Evolutionary conservation across 257 asterid genomes (phyloP), one percentile per base, ranked within the genome.

Genomic region (Solanum appendiculatum): DNA sequence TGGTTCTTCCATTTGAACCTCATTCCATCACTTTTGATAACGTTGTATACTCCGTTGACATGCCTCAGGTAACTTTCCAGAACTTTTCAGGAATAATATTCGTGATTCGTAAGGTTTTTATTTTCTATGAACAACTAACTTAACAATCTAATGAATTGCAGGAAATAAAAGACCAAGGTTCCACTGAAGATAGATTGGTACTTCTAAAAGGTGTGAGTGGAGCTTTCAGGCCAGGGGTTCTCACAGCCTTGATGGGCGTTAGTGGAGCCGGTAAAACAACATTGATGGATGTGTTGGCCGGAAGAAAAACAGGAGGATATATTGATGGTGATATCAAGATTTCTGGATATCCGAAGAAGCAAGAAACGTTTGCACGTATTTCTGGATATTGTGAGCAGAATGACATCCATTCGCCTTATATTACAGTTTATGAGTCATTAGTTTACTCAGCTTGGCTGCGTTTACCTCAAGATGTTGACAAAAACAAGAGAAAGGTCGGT

Each of bases 1-100:
- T 95, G 98, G 91, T 96, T 88, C 98, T 96, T 90, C 99, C 98
- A 46, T 96, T 95, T 70, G 98, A 93, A 86, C 98, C 99, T 0
- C 98, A 96, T 88, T 94, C 95, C 25, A 90, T 96, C 84, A 94
- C 98, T 7, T 96, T 96, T 58, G 97, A 95, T 23, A 91, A 95
- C 18, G 21, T 96, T 39, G 84, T 73, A 86, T 96, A 96, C 84
- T 94, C 98, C 0, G 99, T 96, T 5, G 99, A 95, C 91, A 96
- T 96, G 99, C 99, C 99, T 80, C 87, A 88, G 78, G 98, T 94
- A 88, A 39, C 91, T 88, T 40, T 5, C 51, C 40, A 14, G 78
- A 84, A 37, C 18, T 12, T 66, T 48, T 33, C 13, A 12, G 1
- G 4, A 36, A n/a, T 20, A 46, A 1, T 77, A 44, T 14, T 25